Evolutionary conservation across 495 filamentous ascomycete species (phyloP).

Genomic region (Usnea hakonensis): DNA sequence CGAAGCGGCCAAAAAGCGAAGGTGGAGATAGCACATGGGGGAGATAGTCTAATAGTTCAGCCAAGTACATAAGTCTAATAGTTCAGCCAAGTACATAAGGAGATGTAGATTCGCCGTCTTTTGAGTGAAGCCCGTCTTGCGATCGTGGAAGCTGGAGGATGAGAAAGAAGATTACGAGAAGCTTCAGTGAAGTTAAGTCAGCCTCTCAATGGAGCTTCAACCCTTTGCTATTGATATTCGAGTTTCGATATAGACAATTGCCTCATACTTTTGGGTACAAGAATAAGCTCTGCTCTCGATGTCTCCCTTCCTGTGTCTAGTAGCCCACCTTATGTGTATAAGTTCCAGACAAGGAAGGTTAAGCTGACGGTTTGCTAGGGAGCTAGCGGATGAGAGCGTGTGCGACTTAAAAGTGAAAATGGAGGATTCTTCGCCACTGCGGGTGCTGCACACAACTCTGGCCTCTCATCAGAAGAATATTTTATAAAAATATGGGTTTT

Average conservation of each 20-base stretch:
- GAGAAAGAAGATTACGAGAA: no score
- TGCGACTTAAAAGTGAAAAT: neutral
- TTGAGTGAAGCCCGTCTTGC: neutral
- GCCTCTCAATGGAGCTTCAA: neutral
- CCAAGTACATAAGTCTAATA: slow-evolving; percentile 1
- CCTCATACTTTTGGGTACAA: neutral
- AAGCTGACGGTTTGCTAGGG: neutral
- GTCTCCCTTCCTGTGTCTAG: neutral
- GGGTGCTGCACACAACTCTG: neutral
- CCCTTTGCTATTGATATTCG: neutral
- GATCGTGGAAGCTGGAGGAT: neutral
- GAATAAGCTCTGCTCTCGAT: neutral
- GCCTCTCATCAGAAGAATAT: neutral
- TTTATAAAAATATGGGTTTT: neutral
- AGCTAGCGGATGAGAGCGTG: neutral
- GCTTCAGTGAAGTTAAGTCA: neutral
- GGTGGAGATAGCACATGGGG: slow-evolving; percentile 54
- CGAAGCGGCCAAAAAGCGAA: slow-evolving; percentile 62
- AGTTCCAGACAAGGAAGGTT: neutral
- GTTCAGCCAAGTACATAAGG: neutral
- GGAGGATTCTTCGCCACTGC: neutral
- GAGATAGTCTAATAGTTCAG: slow-evolving; percentile 42
- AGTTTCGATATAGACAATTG: neutral
- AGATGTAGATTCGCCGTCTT: neutral
- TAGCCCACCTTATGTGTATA: neutral